Percentiles rank a stretch among this genome's conserved stretches.
Conservation (phyloP, 2,329 filamentous ascomycete species). For the Paraconiothyrium sp. region DNA sequence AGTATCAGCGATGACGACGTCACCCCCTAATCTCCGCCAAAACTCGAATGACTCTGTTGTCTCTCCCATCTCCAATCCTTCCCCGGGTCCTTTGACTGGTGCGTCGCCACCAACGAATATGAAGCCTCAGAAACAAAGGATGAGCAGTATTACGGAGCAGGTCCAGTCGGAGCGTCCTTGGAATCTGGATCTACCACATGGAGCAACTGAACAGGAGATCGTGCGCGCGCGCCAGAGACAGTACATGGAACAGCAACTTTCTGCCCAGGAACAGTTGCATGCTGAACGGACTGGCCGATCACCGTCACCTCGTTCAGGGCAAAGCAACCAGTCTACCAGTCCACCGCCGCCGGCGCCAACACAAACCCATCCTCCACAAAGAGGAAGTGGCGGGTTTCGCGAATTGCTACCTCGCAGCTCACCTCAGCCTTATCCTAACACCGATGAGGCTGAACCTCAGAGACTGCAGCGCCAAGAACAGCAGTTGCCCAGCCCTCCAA, state of each 20-base stretch:
- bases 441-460: constrained; percentile 18
- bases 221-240: constrained; percentile 48
- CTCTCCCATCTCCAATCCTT: constrained; percentile 41
- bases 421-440: constrained; percentile 36
- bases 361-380: constrained; percentile 17
- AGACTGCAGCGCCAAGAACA: constrained; percentile 18
- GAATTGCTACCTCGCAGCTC: constrained; percentile 46
- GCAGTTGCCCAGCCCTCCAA: constrained; percentile 27
- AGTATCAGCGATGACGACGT: constrained; percentile 41
- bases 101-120: constrained; percentile 26
- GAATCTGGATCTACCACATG: constrained; percentile 46
- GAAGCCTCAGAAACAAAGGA: constrained; percentile 38
- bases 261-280: constrained; percentile 43
- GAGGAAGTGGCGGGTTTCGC: constrained; percentile 40
- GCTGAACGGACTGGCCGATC: constrained; percentile 42
- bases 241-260: constrained; percentile 46
- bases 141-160: constrained; percentile 49
- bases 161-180: constrained; percentile 41
- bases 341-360: constrained; percentile 23
- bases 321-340: constrained; percentile 33
- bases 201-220: constrained; percentile 49
- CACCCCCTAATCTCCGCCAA: constrained; percentile 31
- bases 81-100: constrained; percentile 26
- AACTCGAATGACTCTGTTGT: constrained; percentile 43
- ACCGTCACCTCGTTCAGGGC: constrained; percentile 41